Percentiles rank a stretch among this genome's conserved stretches.
These are phyloP conservation scores for Trametes cinnabarina DNA, from an alignment of 768 basidiomycete species.

Conservation along the genomic window DNA sequence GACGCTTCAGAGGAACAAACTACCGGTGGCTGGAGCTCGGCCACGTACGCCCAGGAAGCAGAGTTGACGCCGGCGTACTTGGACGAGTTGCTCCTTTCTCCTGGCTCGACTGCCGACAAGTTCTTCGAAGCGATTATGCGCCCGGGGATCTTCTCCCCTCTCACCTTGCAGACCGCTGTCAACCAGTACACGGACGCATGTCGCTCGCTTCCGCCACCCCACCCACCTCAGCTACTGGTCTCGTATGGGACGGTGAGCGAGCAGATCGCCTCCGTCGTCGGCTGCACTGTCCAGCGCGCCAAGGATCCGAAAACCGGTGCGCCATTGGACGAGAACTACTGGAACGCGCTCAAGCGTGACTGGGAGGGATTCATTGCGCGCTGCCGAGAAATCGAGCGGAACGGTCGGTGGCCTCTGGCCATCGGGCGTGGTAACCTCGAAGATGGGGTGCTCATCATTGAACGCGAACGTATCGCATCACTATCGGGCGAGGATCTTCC, in stretches of 20 bases:
- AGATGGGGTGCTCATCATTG: constrained; percentile 57
- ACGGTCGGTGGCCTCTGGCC: constrained; percentile 75
- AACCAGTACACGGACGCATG: constrained; percentile 77
- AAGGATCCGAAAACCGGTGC: constrained; percentile 78
- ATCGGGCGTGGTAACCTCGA: constrained; percentile 47
- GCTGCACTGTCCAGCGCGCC: constrained; percentile 75
- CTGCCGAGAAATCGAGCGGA: constrained; percentile 86
- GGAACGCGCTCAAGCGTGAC: constrained; percentile 83
- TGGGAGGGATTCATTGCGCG: constrained; percentile 96
- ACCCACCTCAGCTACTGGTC: constrained; percentile 54
- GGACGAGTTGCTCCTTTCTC: constrained; percentile 73
- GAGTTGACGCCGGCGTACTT: constrained; percentile 85
- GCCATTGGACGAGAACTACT: constrained; percentile 72
- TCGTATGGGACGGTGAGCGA: constrained; percentile 68
- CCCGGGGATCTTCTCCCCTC: constrained; percentile 82
- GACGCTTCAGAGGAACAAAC: constrained; percentile 8
- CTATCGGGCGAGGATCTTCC: constrained; percentile 68
- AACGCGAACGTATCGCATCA: constrained; percentile 72
- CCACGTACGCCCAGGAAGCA: constrained; percentile 63
- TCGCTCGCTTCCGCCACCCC: constrained; percentile 59
- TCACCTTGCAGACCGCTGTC: constrained; percentile 79
- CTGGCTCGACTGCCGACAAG: constrained; percentile 71
- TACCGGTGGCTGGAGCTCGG: constrained; percentile 51
- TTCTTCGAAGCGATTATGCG: constrained; percentile 82
- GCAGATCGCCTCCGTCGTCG: constrained; percentile 81